Evolutionary conservation across 2,329 filamentous ascomycete species (phyloP).

Genomic region (Dothidotthia symphoricarpi): DNA sequence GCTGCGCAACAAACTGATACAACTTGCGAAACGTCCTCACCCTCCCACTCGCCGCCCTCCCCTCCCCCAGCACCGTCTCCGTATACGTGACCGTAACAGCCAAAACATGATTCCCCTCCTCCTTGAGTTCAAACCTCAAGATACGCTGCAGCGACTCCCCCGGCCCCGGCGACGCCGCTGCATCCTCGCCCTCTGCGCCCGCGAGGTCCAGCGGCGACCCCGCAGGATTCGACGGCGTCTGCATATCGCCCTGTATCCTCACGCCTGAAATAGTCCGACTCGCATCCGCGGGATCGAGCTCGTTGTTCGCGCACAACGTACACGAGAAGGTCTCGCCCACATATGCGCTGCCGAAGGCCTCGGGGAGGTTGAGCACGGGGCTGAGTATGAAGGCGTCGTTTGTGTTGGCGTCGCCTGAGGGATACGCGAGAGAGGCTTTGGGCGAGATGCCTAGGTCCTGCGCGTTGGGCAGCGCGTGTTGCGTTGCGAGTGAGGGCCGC

Average conservation of each 20-base stretch:
- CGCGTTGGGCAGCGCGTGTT: constrained; percentile 62
- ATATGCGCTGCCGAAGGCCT: constrained; percentile 90
- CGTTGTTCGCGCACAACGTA: constrained; percentile 94
- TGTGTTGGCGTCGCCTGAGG: constrained; percentile 47
- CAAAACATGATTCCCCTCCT: constrained; percentile 90
- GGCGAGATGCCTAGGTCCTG: constrained; percentile 53
- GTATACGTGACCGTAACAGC: constrained; percentile 94
- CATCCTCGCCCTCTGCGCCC: constrained; percentile 46
- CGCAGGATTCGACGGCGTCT: constrained; percentile 73
- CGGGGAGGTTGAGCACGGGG: constrained; percentile 74
- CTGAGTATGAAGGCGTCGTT: constrained; percentile 57
- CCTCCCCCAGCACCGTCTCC: constrained; percentile 65
- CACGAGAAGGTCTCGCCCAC: constrained; percentile 95
- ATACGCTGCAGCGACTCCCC: constrained; percentile 76
- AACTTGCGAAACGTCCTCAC: constrained; percentile 88
- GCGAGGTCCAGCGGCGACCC: constrained; percentile 58
- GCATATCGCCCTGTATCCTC: constrained; percentile 87
- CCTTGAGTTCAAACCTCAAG: constrained; percentile 82
- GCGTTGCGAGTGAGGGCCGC: constrained; percentile 71
- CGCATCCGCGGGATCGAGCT: constrained; percentile 50
- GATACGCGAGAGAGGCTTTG: constrained; percentile 69
- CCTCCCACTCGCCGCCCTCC: constrained; percentile 55
- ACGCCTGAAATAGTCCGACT: constrained; percentile 66
- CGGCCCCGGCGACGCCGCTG: constrained; percentile 47
- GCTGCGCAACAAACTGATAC: constrained; percentile 94